Percentiles rank a stretch among this genome's conserved stretches.
These are phyloP conservation scores for Sphagnum contortum DNA, from an alignment of 225 moss, liverwort and hornwort species.

Conservation along the genomic window DNA sequence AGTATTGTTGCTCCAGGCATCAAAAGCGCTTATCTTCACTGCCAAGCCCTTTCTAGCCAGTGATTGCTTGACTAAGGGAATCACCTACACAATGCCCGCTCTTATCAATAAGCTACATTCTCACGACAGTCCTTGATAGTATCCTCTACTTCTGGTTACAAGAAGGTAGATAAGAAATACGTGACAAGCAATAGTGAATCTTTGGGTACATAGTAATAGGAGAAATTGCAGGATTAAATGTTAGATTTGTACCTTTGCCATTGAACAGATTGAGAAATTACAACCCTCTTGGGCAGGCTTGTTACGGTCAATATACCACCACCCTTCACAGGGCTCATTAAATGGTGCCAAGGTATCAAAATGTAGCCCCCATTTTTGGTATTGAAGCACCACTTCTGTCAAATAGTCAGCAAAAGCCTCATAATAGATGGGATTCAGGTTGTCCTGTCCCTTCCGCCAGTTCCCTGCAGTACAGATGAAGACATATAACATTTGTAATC, in stretches of 20 bases:
- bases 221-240: too few relatives aligned
- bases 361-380: slow-evolving; percentile 63
- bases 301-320: slow-evolving; percentile 84
- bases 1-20: slow-evolving; percentile 84
- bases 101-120: too few relatives aligned
- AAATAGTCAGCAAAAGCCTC: slow-evolving; percentile 80
- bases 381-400: slow-evolving; percentile 79
- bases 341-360: slow-evolving; percentile 79
- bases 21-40: slow-evolving; percentile 66
- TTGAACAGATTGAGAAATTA: slow-evolving; percentile 67
- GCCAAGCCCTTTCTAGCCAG: slow-evolving; percentile 41
- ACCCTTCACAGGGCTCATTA: slow-evolving; percentile 93
- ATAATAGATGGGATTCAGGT: slow-evolving; percentile 49
- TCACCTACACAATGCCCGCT: slow-evolving; percentile 31
- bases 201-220: too few relatives aligned
- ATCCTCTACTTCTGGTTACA: too few relatives aligned
- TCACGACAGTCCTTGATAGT: too few relatives aligned
- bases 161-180: too few relatives aligned
- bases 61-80: slow-evolving; percentile 51
- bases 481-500: too few relatives aligned
- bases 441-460: slow-evolving; percentile 64
- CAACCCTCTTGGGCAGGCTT: slow-evolving; percentile 96
- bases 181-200: too few relatives aligned
- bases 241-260: slow-evolving; percentile 49
- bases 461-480: slow-evolving; percentile 4